Evolutionary conservation across 2,329 filamentous ascomycete species (phyloP), one percentile per base, ranked within the genome.

Genomic region (Ophiosphaerella korrae): DNA sequence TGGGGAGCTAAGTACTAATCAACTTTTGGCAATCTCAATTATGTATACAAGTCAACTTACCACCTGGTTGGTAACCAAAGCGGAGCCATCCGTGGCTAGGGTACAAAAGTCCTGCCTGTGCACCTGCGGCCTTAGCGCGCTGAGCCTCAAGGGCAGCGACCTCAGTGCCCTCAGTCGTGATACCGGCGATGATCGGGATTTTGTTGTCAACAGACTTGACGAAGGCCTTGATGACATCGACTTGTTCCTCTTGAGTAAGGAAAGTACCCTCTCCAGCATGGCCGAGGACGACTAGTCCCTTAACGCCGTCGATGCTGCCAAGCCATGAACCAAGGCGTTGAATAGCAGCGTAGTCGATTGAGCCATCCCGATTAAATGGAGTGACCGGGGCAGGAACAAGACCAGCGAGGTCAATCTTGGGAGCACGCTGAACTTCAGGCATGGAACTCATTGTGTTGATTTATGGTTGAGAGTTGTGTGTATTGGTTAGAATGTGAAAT

Each of bases 201-300:
- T 74, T 77, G 59, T 80, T 76, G 58, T 80, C 64, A 29, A 80
- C 78, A 6, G 79, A 81, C 59, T 79, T 77, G 61, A 81, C 78
- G 45, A 81, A 82, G 2, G 79, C 79, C 49, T 76, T 76, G 71
- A 82, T 82, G 33, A 81, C 78, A 12, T 71, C 70, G 32, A 75
- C 63, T 63, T 82, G 79, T 58, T 82, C 79, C 23, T 80, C 73
- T 32, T 73, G 67, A 3, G 80, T 81, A 36, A 82, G 74, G 68
- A 82, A 82, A 1, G 79, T 82, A 26, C 80, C 80, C 57, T 82
- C 80, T 31, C 80, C 80, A 24, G 80, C 80, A 51, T 82, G 80
- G n/a, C 80, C 80, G 12, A 82, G 75, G 8, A 82, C 80, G 0
- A 82, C 80, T 3, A 82, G 75, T 26, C 80, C 79, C 53, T 80